Evolutionary conservation across 441 rosid species (phyloP), one percentile per base, ranked within the genome.

Genomic region (Capsella rubella): DNA sequence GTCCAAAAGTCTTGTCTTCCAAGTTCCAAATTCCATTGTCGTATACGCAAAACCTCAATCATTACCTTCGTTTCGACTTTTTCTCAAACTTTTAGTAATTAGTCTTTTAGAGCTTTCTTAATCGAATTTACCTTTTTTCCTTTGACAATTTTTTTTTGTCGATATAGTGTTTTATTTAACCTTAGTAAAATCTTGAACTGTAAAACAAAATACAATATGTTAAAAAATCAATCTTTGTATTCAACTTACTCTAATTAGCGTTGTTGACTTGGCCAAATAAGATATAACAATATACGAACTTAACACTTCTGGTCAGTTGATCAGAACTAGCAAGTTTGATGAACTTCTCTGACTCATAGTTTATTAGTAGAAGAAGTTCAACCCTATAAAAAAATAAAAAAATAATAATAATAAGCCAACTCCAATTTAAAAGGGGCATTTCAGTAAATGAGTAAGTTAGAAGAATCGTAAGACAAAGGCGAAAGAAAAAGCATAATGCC

Each of bases 1-100:
- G 63, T 52, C 60, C 32, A 64, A 21, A 21, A 50, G 51, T 77
- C 58, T 16, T 71, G 63, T 58, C 72, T 32, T 77, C 55, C 58
- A 77, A 71, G 72, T 65, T 66, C 42, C 57, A 16, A 39, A 45
- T 52, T 59, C 14, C 27, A 42, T 3, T 77, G 73, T 77, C 76
- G 80, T 77, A 51, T 10, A 71, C 72, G 72, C 51, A 25, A 75
- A 68, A 57, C 46, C 42, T 25, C 58, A 71, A 77, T 55, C 72
- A 76, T 50, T 7, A 6, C 39, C 12, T 32, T 5, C 16, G 47
- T 64, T 56, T 64, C 61, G 6, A 54, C 45, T 16, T 68, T 68
- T 28, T 6, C 25, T 15, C 45, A 67, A 67, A 10, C 25, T 58
- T 50, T 56, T 46, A 16, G 18, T 16, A 16, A 18, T 46, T 49